Conservation (phyloP, 805 yeast species). For the Danielia oregonensis region DNA sequence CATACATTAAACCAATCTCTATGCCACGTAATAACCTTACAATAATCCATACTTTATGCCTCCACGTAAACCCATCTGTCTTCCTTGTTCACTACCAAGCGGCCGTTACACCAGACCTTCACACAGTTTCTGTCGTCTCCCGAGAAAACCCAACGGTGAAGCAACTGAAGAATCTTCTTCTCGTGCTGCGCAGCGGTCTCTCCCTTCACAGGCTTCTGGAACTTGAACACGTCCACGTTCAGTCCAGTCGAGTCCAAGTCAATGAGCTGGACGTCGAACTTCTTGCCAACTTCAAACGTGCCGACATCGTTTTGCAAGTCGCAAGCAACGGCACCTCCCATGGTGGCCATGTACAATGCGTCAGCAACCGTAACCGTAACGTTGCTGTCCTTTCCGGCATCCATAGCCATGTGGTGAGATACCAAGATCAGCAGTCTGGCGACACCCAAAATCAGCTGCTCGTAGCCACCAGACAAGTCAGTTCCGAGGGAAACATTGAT, state of each 20-base stretch:
- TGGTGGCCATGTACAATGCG: constrained; percentile 75
- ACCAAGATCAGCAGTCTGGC: constrained; percentile 34
- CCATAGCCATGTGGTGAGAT: constrained; percentile 38
- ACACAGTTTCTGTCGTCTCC: constrained; percentile 91
- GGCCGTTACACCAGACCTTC: constrained; percentile 82
- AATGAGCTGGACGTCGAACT: constrained; percentile 79
- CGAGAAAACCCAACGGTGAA: constrained; percentile 87
- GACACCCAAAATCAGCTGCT: constrained; percentile 34
- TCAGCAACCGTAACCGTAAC: constrained; percentile 39
- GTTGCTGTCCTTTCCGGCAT: not conserved
- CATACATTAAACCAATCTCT: too few relatives aligned
- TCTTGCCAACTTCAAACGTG: constrained; percentile 69
- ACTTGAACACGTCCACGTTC: constrained; percentile 69
- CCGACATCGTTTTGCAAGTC: constrained; percentile 59
- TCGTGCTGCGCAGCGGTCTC: constrained; percentile 9
- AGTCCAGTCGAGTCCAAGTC: constrained; percentile 54
- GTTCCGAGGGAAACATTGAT: constrained; percentile 70
- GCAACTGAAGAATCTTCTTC: constrained; percentile 47
- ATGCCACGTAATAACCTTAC: too few relatives aligned
- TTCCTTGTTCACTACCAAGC: constrained; percentile 47
- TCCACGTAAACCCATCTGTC: constrained; percentile 7
- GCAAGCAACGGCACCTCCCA: constrained; percentile 84
- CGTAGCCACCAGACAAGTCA: constrained; percentile 42
- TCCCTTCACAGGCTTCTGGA: constrained; percentile 51
- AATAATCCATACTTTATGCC: too few relatives aligned